Percentiles rank a stretch among this genome's conserved stretches.
These are phyloP conservation scores for Lanzia echinophila DNA, from an alignment of 2,329 filamentous ascomycete genomes.

Conservation along the genomic window DNA sequence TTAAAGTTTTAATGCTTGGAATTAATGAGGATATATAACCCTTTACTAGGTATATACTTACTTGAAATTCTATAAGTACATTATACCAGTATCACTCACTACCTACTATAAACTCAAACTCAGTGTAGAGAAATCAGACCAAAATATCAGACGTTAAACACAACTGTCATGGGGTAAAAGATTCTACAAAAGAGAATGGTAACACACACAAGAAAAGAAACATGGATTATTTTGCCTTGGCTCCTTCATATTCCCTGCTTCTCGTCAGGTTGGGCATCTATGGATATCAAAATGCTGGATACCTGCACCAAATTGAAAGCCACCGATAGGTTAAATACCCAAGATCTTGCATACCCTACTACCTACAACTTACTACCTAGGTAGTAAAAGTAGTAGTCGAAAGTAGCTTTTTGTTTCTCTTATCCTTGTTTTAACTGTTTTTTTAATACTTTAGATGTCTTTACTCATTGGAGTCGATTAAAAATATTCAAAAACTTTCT, in stretches of 20 bases:
- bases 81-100: too few relatives aligned
- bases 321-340: slow-evolving; percentile 21
- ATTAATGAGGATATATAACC: too few relatives aligned
- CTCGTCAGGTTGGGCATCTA: slow-evolving; percentile 21
- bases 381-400: too few relatives aligned
- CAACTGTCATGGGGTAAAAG: not conserved
- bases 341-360: slow-evolving; percentile 20
- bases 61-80: too few relatives aligned
- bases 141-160: too few relatives aligned
- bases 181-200: not conserved
- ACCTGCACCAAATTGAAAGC: slow-evolving; percentile 9
- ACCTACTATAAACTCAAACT: too few relatives aligned
- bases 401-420: slow-evolving; percentile 13
- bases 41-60: too few relatives aligned
- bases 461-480: slow-evolving; percentile 8
- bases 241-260: slow-evolving; percentile 1
- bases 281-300: slow-evolving; percentile 7
- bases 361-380: too few relatives aligned
- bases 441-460: too few relatives aligned
- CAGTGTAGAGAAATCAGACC: too few relatives aligned
- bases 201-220: not conserved
- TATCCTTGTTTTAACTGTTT: slow-evolving; percentile 17
- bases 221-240: slow-evolving; percentile 6
- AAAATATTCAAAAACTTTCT: too few relatives aligned
- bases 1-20: too few relatives aligned